Evolutionary conservation across 106 monocot species (phyloP), one percentile per base, ranked within the genome.

Genomic region (Dendrobium catenatum): DNA sequence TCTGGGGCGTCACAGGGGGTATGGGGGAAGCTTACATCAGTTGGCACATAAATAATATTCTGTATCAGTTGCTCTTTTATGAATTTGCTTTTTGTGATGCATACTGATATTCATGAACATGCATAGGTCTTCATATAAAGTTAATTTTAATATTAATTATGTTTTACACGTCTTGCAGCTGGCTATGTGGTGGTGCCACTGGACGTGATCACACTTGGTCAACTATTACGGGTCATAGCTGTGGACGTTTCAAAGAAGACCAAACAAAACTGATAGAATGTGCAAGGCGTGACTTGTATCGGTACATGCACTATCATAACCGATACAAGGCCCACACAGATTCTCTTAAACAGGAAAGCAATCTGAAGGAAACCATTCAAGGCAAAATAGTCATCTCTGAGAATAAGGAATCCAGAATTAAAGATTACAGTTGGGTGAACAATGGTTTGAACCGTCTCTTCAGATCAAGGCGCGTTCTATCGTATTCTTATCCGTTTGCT

Each of bases 401-500:
- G 79, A 90, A 85, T 37, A 90, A 86, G 83, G 86, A 94, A 19
- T 94, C 90, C 7, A 82, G 77, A 72, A 97, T 92, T 11, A 92
- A 88, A 68, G 94, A 92, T 78, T 94, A 89, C 84, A 88, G 82
- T 73, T 97, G 94, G 94, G 84, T 92, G 31, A 86, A 78, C 41
- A 91, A 89, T 89, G 94, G 97, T 61, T 77, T 91, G 37, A 83
- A 80, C 81, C 84, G 90, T 74, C 88, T 97, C 4, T 94, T 91
- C 81, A 89, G 90, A 84, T 94, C 94, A 27, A 89, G 97, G 82
- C 90, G 87, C 49, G 86, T 97, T 68, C 90, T 97, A 79, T 90
- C 94, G 33, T 94, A 94, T 83, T 94, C 94, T 4, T 97, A 94
- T 73, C 92, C 94, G 9, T 97, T 97, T 89, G 94, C 94, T 64